A percentile compares a stretch with the other conserved stretches of the same genome.
Conservation (phyloP, 2,329 filamentous ascomycete species). For the Alternaria gansuensis region DNA sequence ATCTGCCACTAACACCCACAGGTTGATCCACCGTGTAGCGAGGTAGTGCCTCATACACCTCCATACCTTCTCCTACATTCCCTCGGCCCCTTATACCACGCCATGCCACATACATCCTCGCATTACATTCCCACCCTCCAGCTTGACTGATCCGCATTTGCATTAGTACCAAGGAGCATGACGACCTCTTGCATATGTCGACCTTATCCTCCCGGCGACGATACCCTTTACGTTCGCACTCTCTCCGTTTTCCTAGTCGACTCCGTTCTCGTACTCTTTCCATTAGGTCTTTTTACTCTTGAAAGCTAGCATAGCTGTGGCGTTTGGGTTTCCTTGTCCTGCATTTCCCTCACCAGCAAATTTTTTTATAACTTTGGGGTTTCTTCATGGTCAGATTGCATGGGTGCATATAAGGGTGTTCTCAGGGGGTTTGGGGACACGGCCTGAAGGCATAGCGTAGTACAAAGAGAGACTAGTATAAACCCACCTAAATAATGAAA, state of each 20-base stretch:
- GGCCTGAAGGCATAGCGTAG: slow-evolving; percentile 6
- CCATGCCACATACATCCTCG: slow-evolving; percentile 9
- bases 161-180: slow-evolving; percentile 9
- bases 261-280: slow-evolving; percentile 17
- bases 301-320: slow-evolving; percentile 19
- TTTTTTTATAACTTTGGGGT: slow-evolving; percentile 4
- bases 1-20: slow-evolving; percentile 22
- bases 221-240: slow-evolving; percentile 8
- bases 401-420: slow-evolving; percentile 6
- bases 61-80: slow-evolving; percentile 11
- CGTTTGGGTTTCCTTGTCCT: slow-evolving; percentile 12
- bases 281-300: slow-evolving; percentile 17
- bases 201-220: slow-evolving; percentile 15
- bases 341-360: slow-evolving; percentile 7
- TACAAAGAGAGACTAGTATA: slow-evolving; percentile 8
- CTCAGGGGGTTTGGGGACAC: neutral
- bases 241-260: slow-evolving; percentile 22
- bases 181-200: slow-evolving; percentile 14
- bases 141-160: slow-evolving; percentile 11
- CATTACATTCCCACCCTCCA: slow-evolving; percentile 8
- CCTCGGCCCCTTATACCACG: slow-evolving; percentile 2
- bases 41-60: slow-evolving; percentile 34
- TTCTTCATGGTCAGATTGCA: neutral
- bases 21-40: slow-evolving; percentile 43
- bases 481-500: slow-evolving; percentile 7